Evolutionary conservation across 2,329 filamentous ascomycete species (phyloP), one percentile per base, ranked within the genome.

Genomic region (Colletotrichum viniferum): DNA sequence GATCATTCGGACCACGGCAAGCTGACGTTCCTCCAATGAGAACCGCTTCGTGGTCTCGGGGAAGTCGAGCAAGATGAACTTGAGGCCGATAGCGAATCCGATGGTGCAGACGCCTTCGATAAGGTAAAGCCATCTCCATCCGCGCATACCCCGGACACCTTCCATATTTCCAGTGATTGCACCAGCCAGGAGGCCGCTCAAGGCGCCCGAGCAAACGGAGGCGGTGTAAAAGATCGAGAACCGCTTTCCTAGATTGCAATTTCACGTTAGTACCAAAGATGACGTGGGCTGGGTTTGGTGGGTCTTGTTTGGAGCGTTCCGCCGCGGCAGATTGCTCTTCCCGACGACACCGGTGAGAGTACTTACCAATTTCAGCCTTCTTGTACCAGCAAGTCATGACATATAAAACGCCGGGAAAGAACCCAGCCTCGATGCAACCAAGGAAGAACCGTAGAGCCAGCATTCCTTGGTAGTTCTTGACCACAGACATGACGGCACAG

Each of bases 341-440:
- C 21, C 65, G 43, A 36, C 30, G 34, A n/a, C 43, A 28, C 43
- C 14, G 18, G n/a, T 24, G 18, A 21, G 43, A 13, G 60, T 34
- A 69, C 58, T 38, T 52, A 71, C 74, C 67, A 60, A 76, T 74
- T 43, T 90, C 88, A 16, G 85, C 83, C 55, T 84, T 86, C 79
- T 88, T 88, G 78, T 90, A 90, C 87, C 88, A 90, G 0, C 85
- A 87, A 2, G 87, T 88, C 21, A 90, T 83, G 60, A 89, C 84
- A 56, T 87, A 81, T 12, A 88, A 78, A 21, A 88, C 84, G 21
- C 86, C 87, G 0, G 87, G 87, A 1, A 85, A 84, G 74, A 89
- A 88, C 3, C 86, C 86, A 32, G 86, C 84, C 56, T 61, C 56
- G 28, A 61, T 61, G 56, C 56, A 61, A 21, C 56, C 56, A 7